These are phyloP conservation scores for Trametes elegans DNA, from an alignment of 768 basidiomycete species.

Conservation along the genomic window DNA sequence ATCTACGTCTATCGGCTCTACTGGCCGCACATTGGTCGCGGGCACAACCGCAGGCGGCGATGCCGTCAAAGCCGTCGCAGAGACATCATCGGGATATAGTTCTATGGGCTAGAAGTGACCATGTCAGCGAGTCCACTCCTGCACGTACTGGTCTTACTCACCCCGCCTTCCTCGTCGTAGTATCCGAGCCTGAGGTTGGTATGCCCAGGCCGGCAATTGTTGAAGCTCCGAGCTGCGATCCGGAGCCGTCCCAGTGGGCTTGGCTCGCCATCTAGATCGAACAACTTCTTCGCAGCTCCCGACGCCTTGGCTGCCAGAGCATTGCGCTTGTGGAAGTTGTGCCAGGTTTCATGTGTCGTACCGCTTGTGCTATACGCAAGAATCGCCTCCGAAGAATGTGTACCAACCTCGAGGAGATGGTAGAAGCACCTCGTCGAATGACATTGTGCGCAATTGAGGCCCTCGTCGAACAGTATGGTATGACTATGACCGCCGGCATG, in stretches of 20 bases:
- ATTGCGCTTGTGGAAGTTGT: not conserved
- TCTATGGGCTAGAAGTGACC: not conserved
- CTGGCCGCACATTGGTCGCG: no score
- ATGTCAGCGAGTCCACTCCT: no score
- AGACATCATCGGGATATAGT: not conserved
- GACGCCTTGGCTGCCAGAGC: not conserved
- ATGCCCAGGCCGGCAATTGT: slow-evolving; percentile 47
- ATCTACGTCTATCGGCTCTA: no score
- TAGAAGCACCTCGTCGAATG: slow-evolving; percentile 36
- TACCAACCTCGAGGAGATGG: slow-evolving; percentile 35
- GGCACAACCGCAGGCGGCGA: no score
- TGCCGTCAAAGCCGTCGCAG: no score
- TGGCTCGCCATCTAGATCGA: not conserved
- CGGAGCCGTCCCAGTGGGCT: slow-evolving; percentile 35
- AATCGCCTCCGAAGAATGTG: slow-evolving; percentile 39
- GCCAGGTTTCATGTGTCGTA: not conserved
- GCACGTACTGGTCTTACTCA: not conserved
- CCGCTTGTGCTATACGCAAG: slow-evolving; percentile 5
- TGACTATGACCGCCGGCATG: not conserved
- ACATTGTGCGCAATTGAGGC: slow-evolving; percentile 38
- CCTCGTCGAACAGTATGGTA: not conserved
- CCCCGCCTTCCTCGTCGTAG: slow-evolving; percentile 46
- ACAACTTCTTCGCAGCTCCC: not conserved
- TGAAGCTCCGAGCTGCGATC: slow-evolving; percentile 47
- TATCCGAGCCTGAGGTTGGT: slow-evolving; percentile 45